These are phyloP conservation scores for Tricholomella constricta DNA, from an alignment of 768 basidiomycete genomes.

Conservation along the genomic window DNA sequence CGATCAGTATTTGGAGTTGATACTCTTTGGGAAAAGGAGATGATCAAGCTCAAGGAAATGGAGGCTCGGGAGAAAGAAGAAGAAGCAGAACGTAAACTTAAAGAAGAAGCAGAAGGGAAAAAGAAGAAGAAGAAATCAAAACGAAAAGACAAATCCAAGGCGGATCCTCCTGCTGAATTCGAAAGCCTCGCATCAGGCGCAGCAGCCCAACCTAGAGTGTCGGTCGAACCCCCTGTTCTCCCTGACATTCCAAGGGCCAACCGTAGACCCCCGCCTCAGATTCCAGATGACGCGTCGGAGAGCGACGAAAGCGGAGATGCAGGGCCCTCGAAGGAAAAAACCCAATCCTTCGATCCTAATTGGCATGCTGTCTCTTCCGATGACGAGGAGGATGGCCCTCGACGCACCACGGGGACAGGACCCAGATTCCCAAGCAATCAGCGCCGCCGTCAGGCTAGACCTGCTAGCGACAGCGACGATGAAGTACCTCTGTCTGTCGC, in stretches of 20 bases:
- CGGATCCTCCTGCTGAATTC: neutral
- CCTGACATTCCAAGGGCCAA: slow-evolving; percentile 44
- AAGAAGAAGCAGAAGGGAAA: slow-evolving; percentile 49
- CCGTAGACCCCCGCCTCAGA: slow-evolving; percentile 38
- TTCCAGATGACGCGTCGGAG: slow-evolving; percentile 51
- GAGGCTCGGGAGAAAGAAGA: slow-evolving; percentile 67
- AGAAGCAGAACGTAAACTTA: slow-evolving; percentile 49
- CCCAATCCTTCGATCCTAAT: slow-evolving; percentile 15
- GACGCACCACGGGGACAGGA: slow-evolving; percentile 60
- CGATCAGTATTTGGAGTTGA: slow-evolving; percentile 94
- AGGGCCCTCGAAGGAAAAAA: slow-evolving; percentile 15
- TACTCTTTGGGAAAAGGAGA: slow-evolving; percentile 89
- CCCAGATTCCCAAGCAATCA: slow-evolving; percentile 46
- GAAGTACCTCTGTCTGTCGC: slow-evolving; percentile 76
- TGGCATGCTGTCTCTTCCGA: slow-evolving; percentile 68
- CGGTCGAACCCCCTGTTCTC: slow-evolving; percentile 44
- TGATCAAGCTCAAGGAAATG: slow-evolving; percentile 76
- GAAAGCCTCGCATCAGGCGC: slow-evolving; percentile 13
- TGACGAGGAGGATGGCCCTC: slow-evolving; percentile 55
- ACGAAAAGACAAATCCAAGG: slow-evolving; percentile 38
- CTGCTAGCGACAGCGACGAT: slow-evolving; percentile 69
- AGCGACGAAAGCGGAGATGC: slow-evolving; percentile 50
- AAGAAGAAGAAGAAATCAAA: slow-evolving; percentile 52
- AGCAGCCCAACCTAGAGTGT: slow-evolving; percentile 29
- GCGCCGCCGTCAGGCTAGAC: slow-evolving; percentile 15